Conservation (phyloP, 2,329 filamentous ascomycete species). For the Sclerotinia subarctica region DNA sequence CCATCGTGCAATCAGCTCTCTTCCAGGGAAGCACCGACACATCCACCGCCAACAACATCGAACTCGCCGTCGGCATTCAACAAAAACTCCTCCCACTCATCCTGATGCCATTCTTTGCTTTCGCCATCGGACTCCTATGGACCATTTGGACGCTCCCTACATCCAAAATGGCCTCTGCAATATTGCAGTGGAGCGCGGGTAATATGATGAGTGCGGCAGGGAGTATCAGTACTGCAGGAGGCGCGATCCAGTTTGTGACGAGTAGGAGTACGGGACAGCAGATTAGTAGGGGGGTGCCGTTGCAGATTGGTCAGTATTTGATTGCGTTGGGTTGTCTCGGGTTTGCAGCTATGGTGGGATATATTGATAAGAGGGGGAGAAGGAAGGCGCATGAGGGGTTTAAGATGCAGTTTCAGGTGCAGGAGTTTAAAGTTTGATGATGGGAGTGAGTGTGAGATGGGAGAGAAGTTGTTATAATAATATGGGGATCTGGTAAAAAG, state of each 20-base stretch:
- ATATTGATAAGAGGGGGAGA: slow-evolving; percentile 13
- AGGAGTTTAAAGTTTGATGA: slow-evolving; percentile 1
- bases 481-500: too few relatives aligned
- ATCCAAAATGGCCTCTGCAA: neutral
- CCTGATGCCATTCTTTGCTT: slow-evolving; percentile 7
- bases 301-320: slow-evolving; percentile 2
- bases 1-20: neutral
- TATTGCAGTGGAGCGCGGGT: slow-evolving; percentile 1
- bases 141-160: neutral
- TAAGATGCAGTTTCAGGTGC: slow-evolving; percentile 4
- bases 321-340: slow-evolving; percentile 5
- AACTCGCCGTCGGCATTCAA: slow-evolving; percentile 8
- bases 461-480: neutral
- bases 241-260: slow-evolving; percentile 1
- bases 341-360: slow-evolving; percentile 3
- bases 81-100: neutral
- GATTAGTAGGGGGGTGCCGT: slow-evolving; percentile 1
- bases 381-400: slow-evolving; percentile 4
- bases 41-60: neutral
- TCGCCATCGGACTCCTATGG: slow-evolving; percentile 3
- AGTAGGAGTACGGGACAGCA: neutral
- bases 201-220: slow-evolving; percentile 4
- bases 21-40: slow-evolving; percentile 1
- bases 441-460: neutral
- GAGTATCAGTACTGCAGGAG: neutral